Percentiles rank a stretch among this genome's conserved stretches.
Conservation (phyloP, 495 filamentous ascomycete species). For the Daldinia grandis region DNA sequence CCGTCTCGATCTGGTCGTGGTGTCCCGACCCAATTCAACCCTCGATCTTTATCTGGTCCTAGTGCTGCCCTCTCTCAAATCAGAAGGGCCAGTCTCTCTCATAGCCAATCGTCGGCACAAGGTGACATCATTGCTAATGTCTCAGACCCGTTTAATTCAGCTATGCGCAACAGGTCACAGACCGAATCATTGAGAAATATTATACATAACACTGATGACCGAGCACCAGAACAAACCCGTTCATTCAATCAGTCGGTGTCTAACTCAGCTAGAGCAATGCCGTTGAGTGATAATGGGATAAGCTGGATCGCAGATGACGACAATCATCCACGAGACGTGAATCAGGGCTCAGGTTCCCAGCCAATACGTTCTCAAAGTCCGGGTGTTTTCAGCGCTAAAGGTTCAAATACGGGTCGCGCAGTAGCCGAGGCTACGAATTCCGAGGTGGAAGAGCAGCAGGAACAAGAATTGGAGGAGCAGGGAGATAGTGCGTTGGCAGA, state of each 20-base stretch:
- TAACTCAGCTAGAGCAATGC: conserved; percentile 39
- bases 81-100: conserved; percentile 20
- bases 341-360: conserved; percentile 14
- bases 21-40: conserved; percentile 7
- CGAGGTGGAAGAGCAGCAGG: conserved; percentile 20
- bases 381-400: conserved; percentile 10
- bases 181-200: conserved; percentile 13
- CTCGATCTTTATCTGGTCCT: conserved; percentile 22
- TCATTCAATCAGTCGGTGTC: conserved; percentile 21
- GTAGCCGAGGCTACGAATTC: conserved; percentile 10
- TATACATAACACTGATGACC: not conserved
- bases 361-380: conserved; percentile 15
- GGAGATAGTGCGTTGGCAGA: conserved; percentile 7
- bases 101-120: conserved; percentile 2
- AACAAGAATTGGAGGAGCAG: conserved; percentile 19
- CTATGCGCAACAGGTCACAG: conserved; percentile 36
- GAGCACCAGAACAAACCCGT: not conserved
- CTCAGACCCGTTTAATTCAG: conserved; percentile 49
- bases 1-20: conserved; percentile 33
- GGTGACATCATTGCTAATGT: conserved; percentile 21
- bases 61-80: conserved; percentile 17
- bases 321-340: conserved; percentile 13
- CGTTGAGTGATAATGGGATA: conserved; percentile 38
- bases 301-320: conserved; percentile 44
- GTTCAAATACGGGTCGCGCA: conserved; percentile 3